Percentiles rank a stretch among this genome's conserved stretches.
phyloP scores from a whole-genome alignment of 2,329 filamentous ascomycete species.

The Tolypocladium endophyticum region DNA sequence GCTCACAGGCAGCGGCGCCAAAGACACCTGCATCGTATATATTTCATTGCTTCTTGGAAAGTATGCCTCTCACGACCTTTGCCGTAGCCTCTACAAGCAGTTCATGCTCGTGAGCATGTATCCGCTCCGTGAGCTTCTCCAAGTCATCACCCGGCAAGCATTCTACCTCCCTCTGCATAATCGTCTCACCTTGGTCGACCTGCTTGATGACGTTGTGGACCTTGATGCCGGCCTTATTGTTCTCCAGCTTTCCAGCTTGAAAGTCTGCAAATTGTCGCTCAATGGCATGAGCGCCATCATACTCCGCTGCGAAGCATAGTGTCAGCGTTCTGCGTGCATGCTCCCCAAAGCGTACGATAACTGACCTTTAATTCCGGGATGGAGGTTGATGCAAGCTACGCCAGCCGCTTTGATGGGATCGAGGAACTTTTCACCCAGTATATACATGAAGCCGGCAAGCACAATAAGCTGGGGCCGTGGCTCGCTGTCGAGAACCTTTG shows the following conservation, averaged over 20 bases:
- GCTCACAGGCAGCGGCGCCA: background rate
- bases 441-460: constrained; percentile 82
- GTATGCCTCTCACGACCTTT: constrained; percentile 31
- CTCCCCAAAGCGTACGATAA: constrained; percentile 1
- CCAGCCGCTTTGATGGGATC: constrained; percentile 51
- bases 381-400: constrained; percentile 70
- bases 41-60: constrained; percentile 3
- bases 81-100: constrained; percentile 67
- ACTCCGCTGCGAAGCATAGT: constrained; percentile 42
- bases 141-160: constrained; percentile 52
- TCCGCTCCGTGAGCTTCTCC: constrained; percentile 56
- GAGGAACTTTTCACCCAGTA: constrained; percentile 61
- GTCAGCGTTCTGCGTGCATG: background rate
- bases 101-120: constrained; percentile 68
- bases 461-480: constrained; percentile 65
- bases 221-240: constrained; percentile 66
- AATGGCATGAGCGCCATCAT: constrained; percentile 70
- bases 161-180: constrained; percentile 38
- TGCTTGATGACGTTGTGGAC: constrained; percentile 73
- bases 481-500: constrained; percentile 43
- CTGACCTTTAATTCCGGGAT: too few species aligned
- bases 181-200: constrained; percentile 70
- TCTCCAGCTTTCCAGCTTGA: constrained; percentile 49
- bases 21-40: too few species aligned
- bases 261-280: constrained; percentile 68